Percentiles rank a stretch among this genome's conserved stretches.
Evolutionary conservation across 176 grass and related monocot species (phyloP).

Genomic region (Oryza australiensis): DNA sequence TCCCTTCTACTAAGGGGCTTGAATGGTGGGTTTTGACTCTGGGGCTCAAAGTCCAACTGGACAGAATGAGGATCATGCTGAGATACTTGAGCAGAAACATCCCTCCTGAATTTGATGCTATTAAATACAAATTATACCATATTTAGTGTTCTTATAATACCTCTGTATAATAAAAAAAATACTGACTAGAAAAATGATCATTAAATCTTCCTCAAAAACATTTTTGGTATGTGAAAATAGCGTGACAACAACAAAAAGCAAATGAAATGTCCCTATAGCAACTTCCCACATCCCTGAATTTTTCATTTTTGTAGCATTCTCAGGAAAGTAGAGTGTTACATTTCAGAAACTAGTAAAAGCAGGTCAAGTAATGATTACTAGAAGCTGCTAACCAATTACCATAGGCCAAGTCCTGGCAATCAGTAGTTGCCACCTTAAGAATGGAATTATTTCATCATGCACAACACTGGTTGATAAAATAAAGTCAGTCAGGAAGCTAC

Average conservation of each 20-base stretch:
- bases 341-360: not conserved
- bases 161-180: slow-evolving; percentile 14
- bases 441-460: not conserved
- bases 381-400: not conserved
- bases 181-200: not conserved
- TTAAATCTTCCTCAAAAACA: slow-evolving; percentile 16
- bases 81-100: slow-evolving; percentile 48
- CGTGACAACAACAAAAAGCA: slow-evolving; percentile 2
- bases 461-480: not conserved
- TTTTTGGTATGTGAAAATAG: slow-evolving; percentile 5
- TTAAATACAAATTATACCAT: not conserved
- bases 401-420: not conserved
- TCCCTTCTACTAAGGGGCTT: slow-evolving; percentile 50
- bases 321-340: not conserved
- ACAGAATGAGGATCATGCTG: slow-evolving; percentile 38
- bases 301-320: not conserved
- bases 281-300: not conserved
- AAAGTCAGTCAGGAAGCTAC: not conserved
- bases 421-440: not conserved
- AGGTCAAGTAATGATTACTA: not conserved
- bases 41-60: slow-evolving; percentile 41
- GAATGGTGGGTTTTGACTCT: slow-evolving; percentile 53
- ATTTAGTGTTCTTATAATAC: not conserved
- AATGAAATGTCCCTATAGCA: not conserved
- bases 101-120: slow-evolving; percentile 46